Percentiles rank a stretch among this genome's conserved stretches.
phyloP scores from a whole-genome alignment of 176 grass and related monocot species.

The Oryza australiensis region DNA sequence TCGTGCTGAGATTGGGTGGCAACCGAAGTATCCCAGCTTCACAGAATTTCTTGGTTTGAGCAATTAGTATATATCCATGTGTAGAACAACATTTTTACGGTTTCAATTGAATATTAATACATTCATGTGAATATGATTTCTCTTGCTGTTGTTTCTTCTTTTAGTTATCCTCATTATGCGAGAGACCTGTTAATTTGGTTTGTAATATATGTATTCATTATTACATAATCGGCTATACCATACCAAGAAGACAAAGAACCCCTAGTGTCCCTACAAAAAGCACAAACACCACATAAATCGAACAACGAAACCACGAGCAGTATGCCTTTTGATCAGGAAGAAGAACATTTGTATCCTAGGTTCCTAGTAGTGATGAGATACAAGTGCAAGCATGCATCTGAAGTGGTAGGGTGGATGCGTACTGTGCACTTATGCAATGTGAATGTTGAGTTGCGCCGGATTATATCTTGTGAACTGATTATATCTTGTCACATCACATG shows the following conservation, averaged over 20 bases:
- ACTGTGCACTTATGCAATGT: no score
- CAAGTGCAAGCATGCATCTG: no score
- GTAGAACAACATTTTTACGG: neutral
- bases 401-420: no score
- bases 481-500: neutral
- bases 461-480: neutral
- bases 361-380: no score
- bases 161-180: neutral
- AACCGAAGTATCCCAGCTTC: constrained; percentile 70
- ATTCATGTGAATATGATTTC: neutral
- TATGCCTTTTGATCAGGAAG: no score
- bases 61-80: constrained; percentile 30
- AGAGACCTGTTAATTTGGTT: neutral
- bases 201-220: neutral
- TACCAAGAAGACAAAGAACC: no score
- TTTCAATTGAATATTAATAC: neutral
- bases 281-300: no score
- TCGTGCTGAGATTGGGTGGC: constrained; percentile 69
- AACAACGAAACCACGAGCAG: no score
- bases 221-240: no score
- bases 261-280: no score
- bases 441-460: no score
- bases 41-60: constrained; percentile 62
- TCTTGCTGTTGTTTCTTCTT: neutral
- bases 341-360: no score